These are phyloP conservation scores for Mycena olivaceomarginata DNA, from an alignment of 768 basidiomycete genomes.

Conservation along the genomic window DNA sequence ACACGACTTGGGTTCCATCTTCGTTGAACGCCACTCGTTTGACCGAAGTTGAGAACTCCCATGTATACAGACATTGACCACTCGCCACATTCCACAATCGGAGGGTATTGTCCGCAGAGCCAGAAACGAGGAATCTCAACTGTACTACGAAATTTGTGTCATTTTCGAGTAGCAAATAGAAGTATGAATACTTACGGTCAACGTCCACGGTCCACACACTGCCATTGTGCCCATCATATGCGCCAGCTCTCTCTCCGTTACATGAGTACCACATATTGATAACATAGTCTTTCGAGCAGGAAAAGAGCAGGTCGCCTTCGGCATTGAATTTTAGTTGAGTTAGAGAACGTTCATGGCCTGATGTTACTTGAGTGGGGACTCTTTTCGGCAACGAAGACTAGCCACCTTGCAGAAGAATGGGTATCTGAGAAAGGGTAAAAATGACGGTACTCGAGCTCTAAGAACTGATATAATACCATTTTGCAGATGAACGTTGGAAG, in stretches of 20 bases:
- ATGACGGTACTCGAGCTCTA: not conserved
- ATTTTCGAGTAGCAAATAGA: not conserved
- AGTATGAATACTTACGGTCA: conserved; percentile 81
- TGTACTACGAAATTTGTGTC: conserved; percentile 67
- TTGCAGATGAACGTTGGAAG: not conserved
- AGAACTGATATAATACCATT: conserved; percentile 25
- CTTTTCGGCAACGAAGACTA: not conserved
- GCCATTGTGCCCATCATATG: conserved; percentile 97
- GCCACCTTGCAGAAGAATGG: conserved; percentile 84
- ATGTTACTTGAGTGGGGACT: conserved; percentile 5
- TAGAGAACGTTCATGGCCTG: conserved; percentile 97
- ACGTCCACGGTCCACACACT: conserved; percentile 97
- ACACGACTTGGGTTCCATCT: conserved; percentile 88
- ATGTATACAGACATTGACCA: conserved; percentile 94
- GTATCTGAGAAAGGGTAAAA: conserved; percentile 66
- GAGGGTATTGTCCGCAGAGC: conserved; percentile 95
- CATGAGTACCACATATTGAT: conserved; percentile 99
- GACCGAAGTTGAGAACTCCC: conserved; percentile 99
- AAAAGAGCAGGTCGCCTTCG: conserved; percentile 97
- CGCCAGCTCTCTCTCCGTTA: conserved; percentile 97
- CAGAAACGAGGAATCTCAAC: conserved; percentile 91
- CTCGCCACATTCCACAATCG: conserved; percentile 92
- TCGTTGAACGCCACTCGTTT: conserved; percentile 96
- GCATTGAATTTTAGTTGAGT: conserved; percentile 98
- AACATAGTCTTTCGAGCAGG: conserved; percentile 95